These are phyloP conservation scores for Cyclotella cryptica DNA, from an alignment of 108 stramenopile genomes.

Conservation along the genomic window DNA sequence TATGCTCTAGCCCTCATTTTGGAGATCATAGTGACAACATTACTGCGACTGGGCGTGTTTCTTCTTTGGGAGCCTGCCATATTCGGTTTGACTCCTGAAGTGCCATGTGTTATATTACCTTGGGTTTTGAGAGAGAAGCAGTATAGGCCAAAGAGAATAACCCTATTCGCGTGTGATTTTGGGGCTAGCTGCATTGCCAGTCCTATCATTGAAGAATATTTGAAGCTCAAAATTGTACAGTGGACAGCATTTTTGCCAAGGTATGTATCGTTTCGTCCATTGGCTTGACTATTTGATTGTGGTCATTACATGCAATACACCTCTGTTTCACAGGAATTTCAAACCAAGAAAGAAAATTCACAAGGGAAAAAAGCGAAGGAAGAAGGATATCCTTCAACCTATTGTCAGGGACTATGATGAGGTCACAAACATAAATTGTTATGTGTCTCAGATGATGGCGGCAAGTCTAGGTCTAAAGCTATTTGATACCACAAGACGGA, in stretches of 20 bases:
- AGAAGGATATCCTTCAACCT: constrained; percentile 39
- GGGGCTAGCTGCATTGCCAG: constrained; percentile 76
- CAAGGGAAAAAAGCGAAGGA: constrained; percentile 56
- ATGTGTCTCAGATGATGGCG: constrained; percentile 83
- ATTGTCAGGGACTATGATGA: constrained; percentile 37
- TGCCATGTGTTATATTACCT: constrained; percentile 72
- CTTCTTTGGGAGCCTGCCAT: constrained; percentile 76
- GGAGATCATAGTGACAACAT: constrained; percentile 76
- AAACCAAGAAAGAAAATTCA: constrained; percentile 55
- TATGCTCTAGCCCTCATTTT: constrained; percentile 69
- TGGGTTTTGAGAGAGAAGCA: constrained; percentile 87
- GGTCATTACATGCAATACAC: not conserved
- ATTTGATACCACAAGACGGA: constrained; percentile 77
- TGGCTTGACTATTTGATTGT: not conserved
- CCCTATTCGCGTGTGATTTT: constrained; percentile 88
- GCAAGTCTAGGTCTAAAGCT: constrained; percentile 83
- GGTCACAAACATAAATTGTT: constrained; percentile 83
- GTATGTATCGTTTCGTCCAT: constrained; percentile 6
- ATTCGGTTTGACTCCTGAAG: constrained; percentile 66
- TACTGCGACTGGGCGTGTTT: constrained; percentile 77
- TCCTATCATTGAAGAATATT: constrained; percentile 89
- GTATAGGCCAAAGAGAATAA: constrained; percentile 81
- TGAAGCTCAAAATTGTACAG: constrained; percentile 79
- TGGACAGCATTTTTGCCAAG: constrained; percentile 64
- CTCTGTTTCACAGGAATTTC: constrained; percentile 57